Base-by-base conservation (phyloP, 371 early-diverging fungal species). In the Batkoa obscura region DNA sequence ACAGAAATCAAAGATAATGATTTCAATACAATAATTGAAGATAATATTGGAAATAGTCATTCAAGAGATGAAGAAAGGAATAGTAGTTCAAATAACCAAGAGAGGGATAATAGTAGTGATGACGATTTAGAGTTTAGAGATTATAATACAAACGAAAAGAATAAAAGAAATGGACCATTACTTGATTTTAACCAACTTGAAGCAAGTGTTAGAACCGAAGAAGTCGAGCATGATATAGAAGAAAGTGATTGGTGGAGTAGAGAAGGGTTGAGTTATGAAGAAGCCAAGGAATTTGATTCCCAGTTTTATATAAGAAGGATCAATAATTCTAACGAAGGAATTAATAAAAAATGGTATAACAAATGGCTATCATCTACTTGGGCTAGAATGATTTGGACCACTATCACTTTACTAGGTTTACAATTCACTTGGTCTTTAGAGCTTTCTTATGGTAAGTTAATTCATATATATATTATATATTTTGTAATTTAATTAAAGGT, bases 401-500 rank as follows among this genome's bases (percentile, higher is more conserved):
- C 53, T 15, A 5, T 53, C 3, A 39, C 39, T 6, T 39, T 53
- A 23, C 30, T 53, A 39, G 53, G 53, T 3, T 37, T 53, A n/a
- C 53, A 53, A 23, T 53, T 53, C 36, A 15, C 53, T 53, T 53
- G 53, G 53, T 53, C 32, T 38, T 53, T 53, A 30, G 53, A 53
- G 36, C 39, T 53, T 5, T 17, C 58, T 23, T 61, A 61, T 35
- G 61, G 61, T 61, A 60, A 50, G 35, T 42, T 15, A 12, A 15
- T 45, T 15, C 15, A 15, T 45, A n/a, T 37, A 38, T 8, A 41
- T 10, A 41, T 13, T 10, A 41, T 10, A 10, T 41, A 23, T 23
- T 23, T 23, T 23, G 23, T 23, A 23, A 10, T 41, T 41, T 10
- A 41, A 41, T 41, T 8, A 10, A 57, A 72, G 95, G 95, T 34